Evolutionary conservation across 1,139 yeast genomes (phyloP).

Genomic region (Zygotorulaspora mrakii): DNA sequence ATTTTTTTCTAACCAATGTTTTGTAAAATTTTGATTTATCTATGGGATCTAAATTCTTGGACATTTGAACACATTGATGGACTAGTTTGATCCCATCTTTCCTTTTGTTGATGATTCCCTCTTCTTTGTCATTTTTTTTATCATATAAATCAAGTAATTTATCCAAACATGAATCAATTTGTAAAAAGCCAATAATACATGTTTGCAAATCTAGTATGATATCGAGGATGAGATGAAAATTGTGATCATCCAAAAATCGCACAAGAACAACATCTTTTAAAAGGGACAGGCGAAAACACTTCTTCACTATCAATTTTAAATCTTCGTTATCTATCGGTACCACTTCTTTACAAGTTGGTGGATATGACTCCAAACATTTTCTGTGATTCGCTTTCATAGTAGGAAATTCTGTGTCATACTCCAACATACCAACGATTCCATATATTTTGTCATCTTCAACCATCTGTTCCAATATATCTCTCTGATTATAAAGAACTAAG

Average conservation of each 20-base stretch:
- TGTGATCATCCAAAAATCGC: constrained; percentile 73
- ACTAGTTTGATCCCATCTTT: constrained; percentile 75
- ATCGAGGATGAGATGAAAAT: constrained; percentile 56
- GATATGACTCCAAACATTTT: constrained; percentile 52
- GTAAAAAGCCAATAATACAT: constrained; percentile 59
- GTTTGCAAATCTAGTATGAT: constrained; percentile 33
- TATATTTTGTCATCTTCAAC: constrained; percentile 57
- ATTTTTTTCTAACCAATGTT: constrained; percentile 61
- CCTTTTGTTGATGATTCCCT: constrained; percentile 36
- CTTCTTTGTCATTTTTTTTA: constrained; percentile 21
- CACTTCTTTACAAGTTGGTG: constrained; percentile 63
- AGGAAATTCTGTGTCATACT: constrained; percentile 87
- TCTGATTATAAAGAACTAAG: constrained; percentile 66
- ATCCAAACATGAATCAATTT: constrained; percentile 48
- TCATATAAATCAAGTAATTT: constrained; percentile 57
- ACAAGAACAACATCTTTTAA: constrained; percentile 84
- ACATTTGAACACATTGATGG: constrained; percentile 74
- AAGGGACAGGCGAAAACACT: constrained; percentile 73
- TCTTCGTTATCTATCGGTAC: constrained; percentile 59
- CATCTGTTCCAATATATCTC: constrained; percentile 60
- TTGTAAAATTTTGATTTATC: constrained; percentile 68
- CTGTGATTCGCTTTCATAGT: constrained; percentile 75
- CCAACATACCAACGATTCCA: constrained; percentile 77
- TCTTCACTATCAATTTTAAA: constrained; percentile 56
- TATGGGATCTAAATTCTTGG: constrained; percentile 60